These are phyloP conservation scores for Plasmodium billcollinsi DNA, from an alignment of 169 alveolate species.

Conservation along the genomic window DNA sequence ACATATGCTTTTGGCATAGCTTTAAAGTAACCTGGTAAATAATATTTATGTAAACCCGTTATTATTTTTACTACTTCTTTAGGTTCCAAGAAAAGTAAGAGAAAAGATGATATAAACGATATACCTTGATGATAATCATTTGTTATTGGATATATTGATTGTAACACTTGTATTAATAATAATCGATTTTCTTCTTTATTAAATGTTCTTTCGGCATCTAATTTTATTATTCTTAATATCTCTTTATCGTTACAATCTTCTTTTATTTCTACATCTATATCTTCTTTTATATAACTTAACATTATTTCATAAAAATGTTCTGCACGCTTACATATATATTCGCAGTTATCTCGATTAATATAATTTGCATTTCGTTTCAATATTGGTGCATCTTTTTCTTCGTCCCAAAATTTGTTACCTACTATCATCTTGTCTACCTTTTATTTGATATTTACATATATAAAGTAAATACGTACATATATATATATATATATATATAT, in stretches of 20 bases:
- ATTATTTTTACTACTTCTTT: conserved; percentile 80
- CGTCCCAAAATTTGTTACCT: conserved; percentile 75
- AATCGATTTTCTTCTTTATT: conserved; percentile 77
- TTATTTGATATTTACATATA: too few relatives aligned
- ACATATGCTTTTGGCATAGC: conserved; percentile 85
- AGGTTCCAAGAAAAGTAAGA: conserved; percentile 80
- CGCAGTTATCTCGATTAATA: conserved; percentile 51
- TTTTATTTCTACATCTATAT: conserved; percentile 47
- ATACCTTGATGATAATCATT: conserved; percentile 89
- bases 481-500: too few relatives aligned
- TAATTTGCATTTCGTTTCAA: conserved; percentile 68
- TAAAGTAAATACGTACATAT: too few relatives aligned
- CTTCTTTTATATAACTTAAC: conserved; percentile 77
- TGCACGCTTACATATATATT: conserved; percentile 66
- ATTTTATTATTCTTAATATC: conserved; percentile 78
- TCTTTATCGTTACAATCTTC: conserved; percentile 78
- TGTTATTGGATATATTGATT: conserved; percentile 77
- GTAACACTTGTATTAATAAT: conserved; percentile 71
- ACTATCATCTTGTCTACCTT: conserved; percentile 42
- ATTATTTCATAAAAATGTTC: conserved; percentile 69
- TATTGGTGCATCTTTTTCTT: conserved; percentile 77
- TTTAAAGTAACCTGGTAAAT: conserved; percentile 85
- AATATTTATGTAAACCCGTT: conserved; percentile 77
- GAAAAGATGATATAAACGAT: conserved; percentile 84
- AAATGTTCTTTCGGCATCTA: conserved; percentile 87